Percentiles rank a stretch among this genome's conserved stretches.
phyloP scores from a whole-genome alignment of 345 rosid genomes.

The Eucalyptus grandis region DNA sequence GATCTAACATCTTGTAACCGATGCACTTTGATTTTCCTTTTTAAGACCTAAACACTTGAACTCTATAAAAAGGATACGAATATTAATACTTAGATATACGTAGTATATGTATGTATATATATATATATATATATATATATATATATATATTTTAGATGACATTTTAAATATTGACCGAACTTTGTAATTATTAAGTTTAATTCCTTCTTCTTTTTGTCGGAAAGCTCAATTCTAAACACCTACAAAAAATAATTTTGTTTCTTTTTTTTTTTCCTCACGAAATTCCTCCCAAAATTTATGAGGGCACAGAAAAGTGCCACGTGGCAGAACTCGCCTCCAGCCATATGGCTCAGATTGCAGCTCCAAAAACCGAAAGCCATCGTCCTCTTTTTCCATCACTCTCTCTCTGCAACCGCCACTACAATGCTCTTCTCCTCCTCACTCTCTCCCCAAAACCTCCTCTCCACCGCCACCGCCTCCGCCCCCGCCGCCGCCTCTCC shows the following conservation, averaged over 20 bases:
- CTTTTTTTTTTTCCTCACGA: neutral
- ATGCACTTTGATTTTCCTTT: neutral
- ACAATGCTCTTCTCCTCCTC: conserved; percentile 32
- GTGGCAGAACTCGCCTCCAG: neutral
- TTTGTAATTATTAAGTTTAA: neutral
- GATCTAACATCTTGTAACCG: too few relatives aligned
- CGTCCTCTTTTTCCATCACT: neutral
- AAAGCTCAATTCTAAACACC: neutral
- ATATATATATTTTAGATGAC: too few relatives aligned
- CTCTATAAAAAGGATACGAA: too few relatives aligned
- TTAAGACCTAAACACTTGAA: neutral
- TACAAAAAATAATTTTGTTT: neutral
- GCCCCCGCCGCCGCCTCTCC: too few relatives aligned
- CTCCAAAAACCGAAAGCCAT: neutral
- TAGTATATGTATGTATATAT: too few relatives aligned
- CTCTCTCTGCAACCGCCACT: too few relatives aligned
- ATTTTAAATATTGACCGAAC: neutral
- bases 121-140: too few relatives aligned
- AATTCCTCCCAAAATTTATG: neutral
- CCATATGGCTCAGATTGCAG: neutral
- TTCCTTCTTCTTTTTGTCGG: too few relatives aligned
- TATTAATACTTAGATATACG: too few relatives aligned
- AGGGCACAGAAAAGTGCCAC: neutral
- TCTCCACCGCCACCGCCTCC: neutral
- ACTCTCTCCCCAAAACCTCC: conserved; percentile 5